Evolutionary conservation across 352 stramenopile species (phyloP), one percentile per base, ranked within the genome.

Genomic region (Globisporangium abappressorium): DNA sequence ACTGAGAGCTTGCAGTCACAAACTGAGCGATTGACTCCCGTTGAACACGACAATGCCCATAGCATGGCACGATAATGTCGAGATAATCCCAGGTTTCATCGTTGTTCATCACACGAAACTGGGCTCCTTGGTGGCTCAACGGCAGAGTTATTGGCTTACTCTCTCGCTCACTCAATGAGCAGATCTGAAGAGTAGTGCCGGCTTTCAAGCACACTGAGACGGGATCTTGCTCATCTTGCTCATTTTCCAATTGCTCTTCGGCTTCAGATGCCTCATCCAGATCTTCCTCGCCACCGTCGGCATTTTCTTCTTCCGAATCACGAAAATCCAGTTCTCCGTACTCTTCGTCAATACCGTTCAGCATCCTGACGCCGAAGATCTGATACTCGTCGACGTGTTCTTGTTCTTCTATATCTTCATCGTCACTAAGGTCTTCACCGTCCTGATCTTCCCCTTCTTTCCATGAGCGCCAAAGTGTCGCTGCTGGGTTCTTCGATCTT

Each of bases 401-500:
- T 12, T 41, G 15, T 7, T 41, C 54, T 26, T 59, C 15, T 24
- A 33, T 3, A 2, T 26, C 20, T 30, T 22, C 41, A 15, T 18
- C 34, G 24, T 7, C 18, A 3, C 22, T 14, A 36, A 33, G 14
- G 11, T 14, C 53, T 22, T 11, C 53, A 38, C 8, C 11, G 20
- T 5, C 28, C 54, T 6, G 15, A 20, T 47, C 15, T 26, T 59
- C 26, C 12, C 15, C 54, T 22, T 41, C 28, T 59, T 4, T 59
- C 11, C 28, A 20, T 26, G 36, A n/a, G 2, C 28, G 18, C 54
- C 54, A 47, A 20, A 69, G 57, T 14, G 24, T 46, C 20, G 53
- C 56, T 26, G 55, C 64, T 18, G 64, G 64, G 18, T 69, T 60
- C 41, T 43, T 69, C 11, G 55, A 22, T 11, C 49, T 30, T 18